Evolutionary conservation across 2,329 filamentous ascomycete species (phyloP).

Genomic region (Fusarium bactridioides): DNA sequence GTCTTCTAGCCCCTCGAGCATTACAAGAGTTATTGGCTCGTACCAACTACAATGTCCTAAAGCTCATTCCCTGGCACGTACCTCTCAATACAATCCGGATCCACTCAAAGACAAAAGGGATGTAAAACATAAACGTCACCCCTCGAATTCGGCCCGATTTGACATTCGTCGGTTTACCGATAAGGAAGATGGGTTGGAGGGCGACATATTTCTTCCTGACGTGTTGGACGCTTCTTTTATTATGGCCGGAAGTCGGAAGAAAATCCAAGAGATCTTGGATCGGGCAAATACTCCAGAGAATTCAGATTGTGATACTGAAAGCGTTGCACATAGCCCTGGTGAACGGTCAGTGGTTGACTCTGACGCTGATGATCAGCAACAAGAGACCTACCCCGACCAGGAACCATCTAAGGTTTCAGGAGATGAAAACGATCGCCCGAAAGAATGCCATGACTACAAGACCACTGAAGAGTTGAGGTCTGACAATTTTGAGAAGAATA

Average conservation of each 20-base stretch:
- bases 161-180: background rate
- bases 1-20: background rate
- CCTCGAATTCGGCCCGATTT: background rate
- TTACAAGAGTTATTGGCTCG: background rate
- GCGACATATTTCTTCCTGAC: background rate
- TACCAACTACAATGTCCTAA: conserved; percentile 7
- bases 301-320: background rate
- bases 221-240: background rate
- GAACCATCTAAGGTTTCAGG: background rate
- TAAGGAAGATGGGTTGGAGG: background rate
- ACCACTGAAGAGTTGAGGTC: background rate
- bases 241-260: conserved; percentile 8
- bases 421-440: background rate
- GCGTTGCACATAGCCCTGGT: too few species aligned
- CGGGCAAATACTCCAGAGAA: background rate
- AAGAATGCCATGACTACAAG: background rate
- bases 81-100: background rate
- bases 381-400: background rate
- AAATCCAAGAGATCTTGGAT: background rate
- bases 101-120: background rate
- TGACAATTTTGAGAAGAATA: conserved; percentile 18
- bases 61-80: background rate
- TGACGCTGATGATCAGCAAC: background rate
- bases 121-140: background rate
- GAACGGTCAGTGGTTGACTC: background rate